phyloP scores from a whole-genome alignment of 805 yeast species.

The Spathaspora hagerdaliae region DNA sequence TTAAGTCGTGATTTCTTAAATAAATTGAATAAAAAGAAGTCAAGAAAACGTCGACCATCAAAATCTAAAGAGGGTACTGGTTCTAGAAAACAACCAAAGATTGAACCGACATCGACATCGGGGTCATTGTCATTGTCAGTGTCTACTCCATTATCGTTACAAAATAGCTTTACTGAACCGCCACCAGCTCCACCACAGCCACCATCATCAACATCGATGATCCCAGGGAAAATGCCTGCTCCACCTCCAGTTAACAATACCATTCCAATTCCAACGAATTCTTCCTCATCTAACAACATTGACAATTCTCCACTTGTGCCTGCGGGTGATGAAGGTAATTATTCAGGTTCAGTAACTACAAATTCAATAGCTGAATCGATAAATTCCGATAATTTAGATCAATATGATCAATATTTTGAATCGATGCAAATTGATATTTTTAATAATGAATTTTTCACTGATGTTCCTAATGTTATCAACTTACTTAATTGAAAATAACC shows the following conservation, averaged over 20 bases:
- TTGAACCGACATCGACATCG: not conserved
- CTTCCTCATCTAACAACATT: not conserved
- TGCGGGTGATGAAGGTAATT: not conserved
- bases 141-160: too few species aligned
- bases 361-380: not conserved
- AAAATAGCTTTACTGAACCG: not conserved
- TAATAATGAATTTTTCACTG: conserved; percentile 23
- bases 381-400: conserved; percentile 5
- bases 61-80: not conserved
- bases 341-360: not conserved
- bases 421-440: conserved; percentile 24
- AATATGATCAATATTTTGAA: conserved; percentile 21
- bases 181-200: not conserved
- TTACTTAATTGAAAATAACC: conserved; percentile 1
- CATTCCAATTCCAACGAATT: not conserved
- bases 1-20: conserved; percentile 18
- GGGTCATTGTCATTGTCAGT: too few species aligned
- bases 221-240: not conserved
- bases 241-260: not conserved
- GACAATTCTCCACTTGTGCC: not conserved
- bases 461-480: conserved; percentile 17
- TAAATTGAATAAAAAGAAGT: conserved; percentile 10
- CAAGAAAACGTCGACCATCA: not conserved
- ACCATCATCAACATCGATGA: not conserved
- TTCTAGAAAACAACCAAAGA: not conserved